phyloP scores from a whole-genome alignment of 2,329 filamentous ascomycete genomes.

The Diaporthe sp. region DNA sequence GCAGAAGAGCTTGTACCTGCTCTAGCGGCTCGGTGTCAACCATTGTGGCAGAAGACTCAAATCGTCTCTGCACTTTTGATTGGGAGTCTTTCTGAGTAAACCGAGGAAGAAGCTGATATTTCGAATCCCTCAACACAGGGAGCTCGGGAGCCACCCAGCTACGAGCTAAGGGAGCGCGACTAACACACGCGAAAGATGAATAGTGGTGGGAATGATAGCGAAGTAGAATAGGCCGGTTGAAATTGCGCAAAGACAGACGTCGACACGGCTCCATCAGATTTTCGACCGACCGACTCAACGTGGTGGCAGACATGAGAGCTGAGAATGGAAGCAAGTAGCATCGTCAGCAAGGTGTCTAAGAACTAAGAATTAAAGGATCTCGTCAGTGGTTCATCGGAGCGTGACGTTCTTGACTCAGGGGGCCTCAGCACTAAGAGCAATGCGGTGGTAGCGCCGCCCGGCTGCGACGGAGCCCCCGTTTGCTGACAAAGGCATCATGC shows the following conservation, averaged over 20 bases:
- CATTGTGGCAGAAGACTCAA: not conserved
- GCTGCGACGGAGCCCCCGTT: not conserved
- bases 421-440: constrained; percentile 2
- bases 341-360: not conserved
- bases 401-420: constrained; percentile 10
- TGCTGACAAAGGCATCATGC: not conserved
- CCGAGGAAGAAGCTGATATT: not conserved
- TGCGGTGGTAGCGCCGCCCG: not conserved
- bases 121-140: not conserved
- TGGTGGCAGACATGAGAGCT: not conserved
- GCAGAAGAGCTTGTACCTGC: not conserved
- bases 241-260: not conserved
- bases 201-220: not conserved
- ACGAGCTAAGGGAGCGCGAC: not conserved
- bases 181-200: not conserved
- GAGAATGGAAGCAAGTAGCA: not conserved
- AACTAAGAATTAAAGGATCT: not conserved
- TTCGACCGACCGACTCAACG: not conserved
- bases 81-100: not conserved
- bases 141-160: not conserved
- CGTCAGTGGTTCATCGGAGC: too few species aligned
- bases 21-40: not conserved
- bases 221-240: not conserved
- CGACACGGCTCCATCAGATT: not conserved
- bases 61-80: not conserved